A percentile compares a stretch with the other conserved stretches of the same genome.
These are phyloP conservation scores for Candida stauntonica DNA, from an alignment of 805 yeast genomes.

Conservation along the genomic window DNA sequence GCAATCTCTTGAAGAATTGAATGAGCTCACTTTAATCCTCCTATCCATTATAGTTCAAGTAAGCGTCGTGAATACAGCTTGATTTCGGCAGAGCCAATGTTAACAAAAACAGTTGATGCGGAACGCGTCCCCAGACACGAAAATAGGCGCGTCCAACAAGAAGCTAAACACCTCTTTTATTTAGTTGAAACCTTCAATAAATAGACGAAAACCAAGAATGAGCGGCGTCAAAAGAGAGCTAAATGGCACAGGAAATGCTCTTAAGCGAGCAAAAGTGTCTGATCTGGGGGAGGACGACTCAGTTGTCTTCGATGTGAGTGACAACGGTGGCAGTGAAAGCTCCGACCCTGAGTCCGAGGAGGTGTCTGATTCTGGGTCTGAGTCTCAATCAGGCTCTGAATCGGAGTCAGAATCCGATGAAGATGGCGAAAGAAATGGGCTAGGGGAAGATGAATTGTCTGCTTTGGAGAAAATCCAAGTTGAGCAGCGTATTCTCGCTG, in stretches of 20 bases:
- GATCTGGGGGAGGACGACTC: no score
- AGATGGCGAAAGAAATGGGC: constrained; percentile 10
- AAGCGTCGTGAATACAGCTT: background rate
- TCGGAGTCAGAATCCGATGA: no score
- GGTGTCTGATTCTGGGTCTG: no score
- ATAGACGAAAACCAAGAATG: no score
- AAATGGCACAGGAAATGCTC: background rate
- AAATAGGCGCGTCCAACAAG: no score
- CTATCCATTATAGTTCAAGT: background rate
- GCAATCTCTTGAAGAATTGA: no score
- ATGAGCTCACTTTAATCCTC: constrained; percentile 6
- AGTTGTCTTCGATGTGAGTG: constrained; percentile 7
- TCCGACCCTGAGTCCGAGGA: constrained; percentile 14
- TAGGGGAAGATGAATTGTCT: constrained; percentile 1
- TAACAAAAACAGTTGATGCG: no score
- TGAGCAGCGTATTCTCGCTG: constrained; percentile 30
- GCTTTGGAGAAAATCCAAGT: constrained; percentile 4
- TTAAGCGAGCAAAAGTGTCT: constrained; percentile 5
- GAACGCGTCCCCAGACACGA: no score
- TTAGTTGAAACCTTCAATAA: no score
- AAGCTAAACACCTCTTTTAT: no score
- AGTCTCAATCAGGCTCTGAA: no score
- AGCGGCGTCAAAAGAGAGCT: constrained; percentile 1
- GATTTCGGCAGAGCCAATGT: background rate
- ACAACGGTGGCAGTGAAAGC: constrained; percentile 13